Evolutionary conservation across 1,139 yeast species (phyloP).

Genomic region (Taphrina betulina): DNA sequence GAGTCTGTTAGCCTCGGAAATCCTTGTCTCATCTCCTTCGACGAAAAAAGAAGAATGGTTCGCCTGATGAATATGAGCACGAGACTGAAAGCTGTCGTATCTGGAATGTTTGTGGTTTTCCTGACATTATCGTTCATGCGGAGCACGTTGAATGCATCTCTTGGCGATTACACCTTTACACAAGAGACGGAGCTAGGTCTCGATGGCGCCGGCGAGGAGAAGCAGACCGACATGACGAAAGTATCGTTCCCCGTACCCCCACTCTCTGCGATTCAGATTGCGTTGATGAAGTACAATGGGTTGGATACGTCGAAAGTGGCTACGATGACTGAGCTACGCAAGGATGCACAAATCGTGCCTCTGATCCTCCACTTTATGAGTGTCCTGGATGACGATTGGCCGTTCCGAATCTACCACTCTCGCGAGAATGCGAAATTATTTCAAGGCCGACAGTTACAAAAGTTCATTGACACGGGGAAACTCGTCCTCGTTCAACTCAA

Average conservation of each 20-base stretch:
- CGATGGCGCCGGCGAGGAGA: no score
- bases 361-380: constrained; percentile 17
- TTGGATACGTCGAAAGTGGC: constrained; percentile 21
- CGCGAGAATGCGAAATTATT: constrained; percentile 15
- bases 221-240: constrained; percentile 13
- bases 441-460: constrained; percentile 1
- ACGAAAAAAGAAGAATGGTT: no score
- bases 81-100: no score
- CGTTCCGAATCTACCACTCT: constrained; percentile 26
- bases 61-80: no score
- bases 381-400: constrained; percentile 24
- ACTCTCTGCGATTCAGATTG: neutral
- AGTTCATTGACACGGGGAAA: constrained; percentile 20
- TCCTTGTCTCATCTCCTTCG: no score
- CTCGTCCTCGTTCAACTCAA: constrained; percentile 9
- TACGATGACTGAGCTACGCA: constrained; percentile 19
- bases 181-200: no score
- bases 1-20: no score
- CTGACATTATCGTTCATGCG: no score
- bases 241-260: constrained; percentile 10
- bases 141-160: no score
- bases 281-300: constrained; percentile 1
- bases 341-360: constrained; percentile 17
- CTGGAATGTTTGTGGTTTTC: no score
- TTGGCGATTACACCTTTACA: no score